Evolutionary conservation across 768 basidiomycete species (phyloP).

Genomic region (Candolleomyces eurysporus): DNA sequence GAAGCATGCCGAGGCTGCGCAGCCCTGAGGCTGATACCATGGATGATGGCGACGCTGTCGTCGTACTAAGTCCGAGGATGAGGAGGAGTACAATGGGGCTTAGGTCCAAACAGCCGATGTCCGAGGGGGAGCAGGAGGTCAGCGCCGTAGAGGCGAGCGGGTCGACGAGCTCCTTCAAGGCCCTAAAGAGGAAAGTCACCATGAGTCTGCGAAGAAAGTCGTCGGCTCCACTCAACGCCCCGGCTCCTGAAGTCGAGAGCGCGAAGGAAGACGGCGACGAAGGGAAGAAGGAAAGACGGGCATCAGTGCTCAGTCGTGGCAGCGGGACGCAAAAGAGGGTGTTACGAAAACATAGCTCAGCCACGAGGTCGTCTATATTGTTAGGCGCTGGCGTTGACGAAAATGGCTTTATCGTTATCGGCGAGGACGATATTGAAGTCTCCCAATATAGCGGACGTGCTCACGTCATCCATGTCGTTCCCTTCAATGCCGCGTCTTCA

Average conservation of each 20-base stretch:
- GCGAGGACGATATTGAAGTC: not conserved
- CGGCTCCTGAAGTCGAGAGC: not conserved
- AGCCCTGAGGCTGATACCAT: not conserved
- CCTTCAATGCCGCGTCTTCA: no score
- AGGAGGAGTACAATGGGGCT: no score
- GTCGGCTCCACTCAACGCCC: not conserved
- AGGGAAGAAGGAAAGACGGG: not conserved
- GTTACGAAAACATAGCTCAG: no score
- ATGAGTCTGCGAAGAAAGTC: not conserved
- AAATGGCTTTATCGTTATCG: not conserved
- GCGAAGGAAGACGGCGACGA: not conserved
- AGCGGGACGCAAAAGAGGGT: not conserved
- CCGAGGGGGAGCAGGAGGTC: not conserved
- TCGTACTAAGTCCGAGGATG: no score
- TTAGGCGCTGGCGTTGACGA: not conserved
- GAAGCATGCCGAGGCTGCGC: not conserved
- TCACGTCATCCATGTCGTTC: not conserved
- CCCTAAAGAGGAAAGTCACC: not conserved
- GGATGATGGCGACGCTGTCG: no score
- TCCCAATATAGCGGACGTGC: not conserved
- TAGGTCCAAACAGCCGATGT: not conserved
- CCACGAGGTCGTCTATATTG: not conserved
- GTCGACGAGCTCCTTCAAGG: not conserved
- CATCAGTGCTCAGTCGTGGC: not conserved
- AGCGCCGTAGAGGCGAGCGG: not conserved